Evolutionary conservation across 2,329 filamentous ascomycete species (phyloP), one percentile per base, ranked within the genome.

Genomic region (Exophiala calicioides): DNA sequence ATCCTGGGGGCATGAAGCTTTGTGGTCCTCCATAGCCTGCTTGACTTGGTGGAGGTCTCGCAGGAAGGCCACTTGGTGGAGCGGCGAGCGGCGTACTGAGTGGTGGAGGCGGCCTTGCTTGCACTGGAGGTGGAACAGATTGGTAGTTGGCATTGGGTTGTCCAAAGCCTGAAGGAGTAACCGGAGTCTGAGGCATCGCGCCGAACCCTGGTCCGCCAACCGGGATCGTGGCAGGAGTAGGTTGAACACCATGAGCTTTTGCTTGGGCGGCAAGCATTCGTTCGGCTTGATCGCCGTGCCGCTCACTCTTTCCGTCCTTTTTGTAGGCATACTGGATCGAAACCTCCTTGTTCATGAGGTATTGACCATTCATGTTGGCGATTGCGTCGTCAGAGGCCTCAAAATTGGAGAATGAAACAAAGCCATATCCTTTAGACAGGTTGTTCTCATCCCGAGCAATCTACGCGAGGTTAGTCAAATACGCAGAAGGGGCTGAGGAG

Each of bases 281-380:
- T 71, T 98, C 93, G 21, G 93, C 93, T 60, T 90, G 81, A 66
- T 98, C 93, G 60, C 93, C 93, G 65, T 98, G 93, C 48, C 93
- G 79, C 72, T 97, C 91, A 60, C 91, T 91, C 72, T 95, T 95
- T 58, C 93, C 93, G 63, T 98, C 93, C 71, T 97, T 97, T 78
- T 98, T 98, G 79, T 95, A 97, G 29, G 93, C 93, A 68, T 97
- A 98, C 69, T 97, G 91, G 33, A 98, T 93, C 2, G 86, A 88
- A 60, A 97, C 86, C 68, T 95, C 88, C 73, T 95, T 95, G 76
- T 93, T 95, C 77, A 95, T 90, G 51, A 98, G 81, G 69, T 93
- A 97, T 72, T 97, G 90, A 40, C 89, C 89, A 66, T 95, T 87
- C 86, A 98, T 90, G 66, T 91, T 93, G 57, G 84, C 79, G 54